Base-by-base conservation (phyloP, 257 asterid species). In the Solanum pennellii region DNA sequence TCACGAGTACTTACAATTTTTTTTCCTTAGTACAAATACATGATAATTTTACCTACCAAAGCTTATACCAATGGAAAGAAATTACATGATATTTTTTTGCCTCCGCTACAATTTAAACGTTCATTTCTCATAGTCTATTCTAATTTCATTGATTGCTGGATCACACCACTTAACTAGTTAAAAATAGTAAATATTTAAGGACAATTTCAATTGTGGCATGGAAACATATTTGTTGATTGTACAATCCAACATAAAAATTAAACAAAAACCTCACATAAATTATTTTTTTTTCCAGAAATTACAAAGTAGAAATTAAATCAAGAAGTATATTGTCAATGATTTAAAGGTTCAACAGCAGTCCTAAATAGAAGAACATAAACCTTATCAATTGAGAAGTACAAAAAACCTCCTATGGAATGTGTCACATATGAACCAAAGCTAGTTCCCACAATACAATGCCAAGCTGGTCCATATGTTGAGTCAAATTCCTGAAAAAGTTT, bases 381-480 rank as follows among this genome's bases (percentile, higher is more conserved):
- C 91, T 95, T 96, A 86, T 96, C 96, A 12, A 96, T 94, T 1
- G 99, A 96, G 94, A 96, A 96, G 89, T 96, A 96, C 91, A 96
- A 85, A 91, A 96, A 96, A 31, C 98, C 98, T 87, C 99, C 97
- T 20, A 93, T 41, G 1, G 98, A 95, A 89, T 96, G 98, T 52
- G 99, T 96, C 11, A 96, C 99, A 66, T 94, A 96, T 9, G 99
- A 96, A 21, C 99, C 99, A 49, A 94, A 94, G 91, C 98, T 96
- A 1, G 92, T 93, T 77, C 98, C 98, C 3, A 96, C 98, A 2
- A 96, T 92, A 92, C 98, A 96, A 91, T 96, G 98, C 98, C 98
- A 94, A 45, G 98, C 98, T 33, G 98, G 98, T 69, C 99, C 99
- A 83, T 96, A 94, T 1, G 91, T 90, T 3, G 94, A 90, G 90